Evolutionary conservation across 1,284 basidiomycete genomes (phyloP).

Genomic region (Trichosporon inkin): DNA sequence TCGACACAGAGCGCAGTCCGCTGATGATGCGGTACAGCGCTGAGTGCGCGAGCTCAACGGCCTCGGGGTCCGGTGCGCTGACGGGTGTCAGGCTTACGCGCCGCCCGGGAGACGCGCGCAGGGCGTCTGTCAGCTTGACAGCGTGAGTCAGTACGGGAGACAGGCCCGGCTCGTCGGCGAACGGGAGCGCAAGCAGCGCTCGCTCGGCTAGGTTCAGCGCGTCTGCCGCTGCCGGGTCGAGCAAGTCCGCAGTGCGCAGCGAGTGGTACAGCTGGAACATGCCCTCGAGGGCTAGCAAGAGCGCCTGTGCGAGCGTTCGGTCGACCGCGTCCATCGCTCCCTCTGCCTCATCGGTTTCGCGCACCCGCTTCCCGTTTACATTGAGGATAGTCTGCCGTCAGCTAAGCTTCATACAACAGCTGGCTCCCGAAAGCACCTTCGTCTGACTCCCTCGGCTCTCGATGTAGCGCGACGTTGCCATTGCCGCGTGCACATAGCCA

Average conservation of each 20-base stretch:
- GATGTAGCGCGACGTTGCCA: not conserved
- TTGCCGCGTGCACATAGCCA: not conserved
- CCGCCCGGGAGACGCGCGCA: not conserved
- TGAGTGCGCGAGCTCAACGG: not conserved
- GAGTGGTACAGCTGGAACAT: conserved; percentile 4
- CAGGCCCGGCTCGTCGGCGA: not conserved
- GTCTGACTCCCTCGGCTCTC: not conserved
- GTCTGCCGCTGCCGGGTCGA: not conserved
- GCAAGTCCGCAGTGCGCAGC: not conserved
- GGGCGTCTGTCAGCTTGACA: not conserved
- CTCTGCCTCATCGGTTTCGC: not conserved
- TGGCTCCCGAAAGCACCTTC: not conserved
- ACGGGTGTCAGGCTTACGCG: not conserved
- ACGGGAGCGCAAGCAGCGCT: not conserved
- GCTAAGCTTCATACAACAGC: not conserved
- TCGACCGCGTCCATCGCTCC: not conserved
- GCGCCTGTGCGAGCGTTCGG: not conserved
- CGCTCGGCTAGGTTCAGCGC: not conserved
- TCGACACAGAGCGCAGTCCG: not conserved
- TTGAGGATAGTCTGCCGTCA: not conserved
- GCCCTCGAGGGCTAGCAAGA: not conserved
- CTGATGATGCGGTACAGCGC: not conserved
- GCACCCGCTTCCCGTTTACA: not conserved
- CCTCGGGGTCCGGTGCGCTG: not conserved
- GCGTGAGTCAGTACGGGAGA: not conserved